phyloP scores from a whole-genome alignment of 306 rosid genomes.

The Malus sieversii region DNA sequence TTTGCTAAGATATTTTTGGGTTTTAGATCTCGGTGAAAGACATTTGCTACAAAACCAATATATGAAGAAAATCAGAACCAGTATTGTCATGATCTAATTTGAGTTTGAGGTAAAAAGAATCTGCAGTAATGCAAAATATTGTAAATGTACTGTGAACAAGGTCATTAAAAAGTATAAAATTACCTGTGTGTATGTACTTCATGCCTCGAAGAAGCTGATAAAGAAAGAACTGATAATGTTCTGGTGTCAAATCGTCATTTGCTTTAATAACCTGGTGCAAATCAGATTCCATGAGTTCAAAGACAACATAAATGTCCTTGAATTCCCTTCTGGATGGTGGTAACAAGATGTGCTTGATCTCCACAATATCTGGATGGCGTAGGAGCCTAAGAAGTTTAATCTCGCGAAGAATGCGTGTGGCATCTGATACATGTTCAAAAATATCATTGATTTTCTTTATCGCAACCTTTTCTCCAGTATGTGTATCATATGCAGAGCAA shows the following conservation, averaged over 20 bases:
- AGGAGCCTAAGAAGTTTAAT: slow-evolving; percentile 94
- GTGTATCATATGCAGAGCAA: slow-evolving; percentile 93
- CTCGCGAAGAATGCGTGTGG: slow-evolving; percentile 98
- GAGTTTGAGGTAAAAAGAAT: not conserved
- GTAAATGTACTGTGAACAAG: slow-evolving; percentile 9
- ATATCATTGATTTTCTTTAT: slow-evolving; percentile 97
- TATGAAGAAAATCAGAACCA: slow-evolving; percentile 25
- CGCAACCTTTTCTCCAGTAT: slow-evolving; percentile 90
- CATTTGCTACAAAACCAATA: slow-evolving; percentile 70
- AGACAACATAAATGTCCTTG: slow-evolving; percentile 95
- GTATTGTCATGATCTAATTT: slow-evolving; percentile 10
- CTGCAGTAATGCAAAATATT: not conserved
- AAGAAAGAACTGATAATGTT: slow-evolving; percentile 96
- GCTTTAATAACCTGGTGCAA: slow-evolving; percentile 99
- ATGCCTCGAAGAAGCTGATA: slow-evolving; percentile 98
- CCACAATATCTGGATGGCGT: slow-evolving; percentile 95
- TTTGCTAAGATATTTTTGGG: slow-evolving; percentile 96
- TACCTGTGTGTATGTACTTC: slow-evolving; percentile 96
- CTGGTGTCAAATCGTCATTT: slow-evolving; percentile 95
- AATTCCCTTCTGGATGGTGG: slow-evolving; percentile 99
- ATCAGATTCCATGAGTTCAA: slow-evolving; percentile 99
- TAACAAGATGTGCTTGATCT: slow-evolving; percentile 91
- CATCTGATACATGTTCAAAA: slow-evolving; percentile 97
- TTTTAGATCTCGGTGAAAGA: slow-evolving; percentile 95
- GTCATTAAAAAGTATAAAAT: slow-evolving; percentile 9